Conservation (phyloP, 345 rosid species). For the Capsella bursapastoris region DNA sequence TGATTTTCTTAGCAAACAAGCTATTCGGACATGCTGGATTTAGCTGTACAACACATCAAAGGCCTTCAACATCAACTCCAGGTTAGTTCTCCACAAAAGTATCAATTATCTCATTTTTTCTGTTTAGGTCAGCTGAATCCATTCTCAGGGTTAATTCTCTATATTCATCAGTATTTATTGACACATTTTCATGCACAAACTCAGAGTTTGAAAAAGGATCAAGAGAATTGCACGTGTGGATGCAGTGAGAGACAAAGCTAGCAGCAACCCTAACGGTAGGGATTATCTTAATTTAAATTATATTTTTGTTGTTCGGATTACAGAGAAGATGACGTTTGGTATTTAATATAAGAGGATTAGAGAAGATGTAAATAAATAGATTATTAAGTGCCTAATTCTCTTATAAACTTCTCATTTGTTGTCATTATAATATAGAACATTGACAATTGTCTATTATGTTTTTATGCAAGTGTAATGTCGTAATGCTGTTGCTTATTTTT, state of each 20-base stretch:
- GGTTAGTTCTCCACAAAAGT: constrained; percentile 53
- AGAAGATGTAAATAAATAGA: constrained; percentile 40
- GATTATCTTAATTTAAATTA: constrained; percentile 13
- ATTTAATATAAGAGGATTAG: constrained; percentile 25
- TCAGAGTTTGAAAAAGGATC: constrained; percentile 79
- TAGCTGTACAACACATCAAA: constrained; percentile 95
- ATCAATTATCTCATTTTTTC: not conserved
- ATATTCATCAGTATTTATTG: not conserved
- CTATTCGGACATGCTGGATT: constrained; percentile 95
- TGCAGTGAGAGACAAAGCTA: constrained; percentile 46
- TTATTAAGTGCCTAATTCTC: constrained; percentile 33
- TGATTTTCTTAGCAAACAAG: constrained; percentile 81
- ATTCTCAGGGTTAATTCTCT: constrained; percentile 5
- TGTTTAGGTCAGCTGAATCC: constrained; percentile 8
- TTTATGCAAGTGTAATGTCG: not conserved
- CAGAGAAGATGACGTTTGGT: not conserved
- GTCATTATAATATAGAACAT: constrained; percentile 1
- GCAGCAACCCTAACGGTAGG: constrained; percentile 18
- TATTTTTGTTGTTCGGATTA: constrained; percentile 1
- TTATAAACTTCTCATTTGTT: constrained; percentile 18
- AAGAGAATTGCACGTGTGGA: constrained; percentile 76
- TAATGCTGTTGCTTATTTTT: not conserved
- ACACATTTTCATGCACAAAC: constrained; percentile 5
- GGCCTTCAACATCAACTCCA: constrained; percentile 90
- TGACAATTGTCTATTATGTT: not conserved